Percentiles rank a stretch among this genome's conserved stretches.
Conservation (phyloP, 192 early-diverging fungal genomes). For the Fimicolochytrium jonesii region DNA sequence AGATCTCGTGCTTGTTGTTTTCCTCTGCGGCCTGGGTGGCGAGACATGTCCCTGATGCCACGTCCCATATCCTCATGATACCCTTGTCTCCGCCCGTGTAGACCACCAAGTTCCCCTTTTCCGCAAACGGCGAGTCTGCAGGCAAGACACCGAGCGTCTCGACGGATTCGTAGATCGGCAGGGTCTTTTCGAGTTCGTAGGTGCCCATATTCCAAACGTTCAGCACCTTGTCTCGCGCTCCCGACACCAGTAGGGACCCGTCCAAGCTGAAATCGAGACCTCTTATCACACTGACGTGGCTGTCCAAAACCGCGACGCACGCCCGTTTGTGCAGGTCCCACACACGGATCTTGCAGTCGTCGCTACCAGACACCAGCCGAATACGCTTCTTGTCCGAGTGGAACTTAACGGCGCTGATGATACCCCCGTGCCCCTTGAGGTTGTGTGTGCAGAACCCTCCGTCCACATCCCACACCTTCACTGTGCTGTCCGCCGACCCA, state of each 20-base stretch:
- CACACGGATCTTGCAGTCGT: conserved; percentile 83
- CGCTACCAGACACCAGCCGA: conserved; percentile 77
- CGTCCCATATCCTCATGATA: conserved; percentile 81
- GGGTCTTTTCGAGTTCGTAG: conserved; percentile 65
- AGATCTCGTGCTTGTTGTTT: conserved; percentile 75
- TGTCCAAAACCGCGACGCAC: conserved; percentile 67
- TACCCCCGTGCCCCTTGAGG: conserved; percentile 87
- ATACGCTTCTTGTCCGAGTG: conserved; percentile 49
- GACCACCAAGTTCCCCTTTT: conserved; percentile 45
- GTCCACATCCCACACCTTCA: conserved; percentile 95
- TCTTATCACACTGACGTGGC: conserved; percentile 88
- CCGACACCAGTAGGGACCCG: conserved; percentile 69
- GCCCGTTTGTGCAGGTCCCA: conserved; percentile 81
- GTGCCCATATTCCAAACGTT: conserved; percentile 80
- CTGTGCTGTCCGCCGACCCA: conserved; percentile 90
- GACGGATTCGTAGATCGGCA: conserved; percentile 83
- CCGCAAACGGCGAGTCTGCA: conserved; percentile 10
- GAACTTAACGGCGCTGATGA: conserved; percentile 83
- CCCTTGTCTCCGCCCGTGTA: conserved; percentile 87
- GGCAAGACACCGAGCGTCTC: conserved; percentile 79
- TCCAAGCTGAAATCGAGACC: conserved; percentile 76
- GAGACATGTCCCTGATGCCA: conserved; percentile 66
- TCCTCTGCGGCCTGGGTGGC: conserved; percentile 62
- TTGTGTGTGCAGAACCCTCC: conserved; percentile 92
- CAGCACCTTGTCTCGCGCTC: conserved; percentile 87